These are phyloP conservation scores for Plasmodium coatneyi DNA, from an alignment of 169 alveolate species.

Conservation along the genomic window DNA sequence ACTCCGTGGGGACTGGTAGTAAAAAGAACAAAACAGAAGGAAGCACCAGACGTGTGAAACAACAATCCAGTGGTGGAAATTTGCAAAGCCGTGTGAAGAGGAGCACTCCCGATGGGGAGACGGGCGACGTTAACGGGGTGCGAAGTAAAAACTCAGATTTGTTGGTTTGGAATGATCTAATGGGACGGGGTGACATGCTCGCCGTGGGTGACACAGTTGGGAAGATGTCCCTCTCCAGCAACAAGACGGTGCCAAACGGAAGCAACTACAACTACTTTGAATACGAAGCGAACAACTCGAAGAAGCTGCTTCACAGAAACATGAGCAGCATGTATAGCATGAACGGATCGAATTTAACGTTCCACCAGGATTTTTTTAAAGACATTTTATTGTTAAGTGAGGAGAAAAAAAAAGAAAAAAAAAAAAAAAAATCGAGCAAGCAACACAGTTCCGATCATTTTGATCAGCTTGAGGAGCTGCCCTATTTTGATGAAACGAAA, in stretches of 20 bases:
- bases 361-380: conserved; percentile 34
- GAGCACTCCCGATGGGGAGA: neutral
- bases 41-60: neutral
- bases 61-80: neutral
- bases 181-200: neutral
- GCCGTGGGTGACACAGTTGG: neutral
- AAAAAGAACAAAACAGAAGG: neutral
- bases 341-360: conserved; percentile 7
- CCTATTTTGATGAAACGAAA: neutral
- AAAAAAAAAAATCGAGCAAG: neutral
- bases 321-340: conserved; percentile 7
- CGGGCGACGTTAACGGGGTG: neutral
- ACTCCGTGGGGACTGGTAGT: neutral
- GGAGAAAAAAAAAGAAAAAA: conserved; percentile 19
- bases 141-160: neutral
- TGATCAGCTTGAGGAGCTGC: neutral
- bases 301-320: conserved; percentile 12
- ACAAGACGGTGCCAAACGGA: neutral
- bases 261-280: neutral
- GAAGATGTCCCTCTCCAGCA: neutral
- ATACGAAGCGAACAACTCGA: conserved; percentile 17
- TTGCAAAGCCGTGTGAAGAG: neutral
- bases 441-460: neutral
- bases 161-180: neutral
- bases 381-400: neutral